Percentiles rank a stretch among this genome's conserved stretches.
Evolutionary conservation across 495 filamentous ascomycete genomes (phyloP).

Genomic region (Neurospora sp.): DNA sequence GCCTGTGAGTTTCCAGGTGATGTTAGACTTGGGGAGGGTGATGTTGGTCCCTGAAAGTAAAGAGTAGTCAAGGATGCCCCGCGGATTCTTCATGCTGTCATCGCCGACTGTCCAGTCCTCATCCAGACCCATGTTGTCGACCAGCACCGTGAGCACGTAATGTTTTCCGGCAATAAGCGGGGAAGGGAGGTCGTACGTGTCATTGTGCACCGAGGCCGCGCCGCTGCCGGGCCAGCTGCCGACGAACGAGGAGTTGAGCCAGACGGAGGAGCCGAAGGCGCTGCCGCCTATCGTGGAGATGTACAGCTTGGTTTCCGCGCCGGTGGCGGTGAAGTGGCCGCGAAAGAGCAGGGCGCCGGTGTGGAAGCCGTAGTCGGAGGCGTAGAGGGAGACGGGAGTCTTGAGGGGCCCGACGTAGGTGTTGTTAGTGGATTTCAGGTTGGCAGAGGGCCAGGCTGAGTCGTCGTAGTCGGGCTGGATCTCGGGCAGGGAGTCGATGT

Average conservation of each 20-base stretch:
- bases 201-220: conserved; percentile 32
- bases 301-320: conserved; percentile 46
- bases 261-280: conserved; percentile 48
- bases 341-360: conserved; percentile 59
- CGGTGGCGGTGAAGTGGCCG: conserved; percentile 59
- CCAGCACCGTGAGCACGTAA: conserved; percentile 58
- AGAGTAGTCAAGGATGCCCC: conserved; percentile 55
- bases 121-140: conserved; percentile 65
- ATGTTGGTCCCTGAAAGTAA: conserved; percentile 24
- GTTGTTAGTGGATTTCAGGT: conserved; percentile 49
- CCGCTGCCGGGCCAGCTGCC: conserved; percentile 49
- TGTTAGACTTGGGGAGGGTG: not conserved
- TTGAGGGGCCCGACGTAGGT: conserved; percentile 35
- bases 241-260: conserved; percentile 44
- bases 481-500: conserved; percentile 62
- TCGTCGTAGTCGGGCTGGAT: conserved; percentile 56
- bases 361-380: conserved; percentile 66
- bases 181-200: conserved; percentile 46
- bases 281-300: conserved; percentile 53
- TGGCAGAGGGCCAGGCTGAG: conserved; percentile 50
- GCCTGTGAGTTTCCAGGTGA: conserved; percentile 64
- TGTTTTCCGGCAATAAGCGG: conserved; percentile 38
- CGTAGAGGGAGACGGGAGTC: conserved; percentile 56
- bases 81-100: conserved; percentile 57
- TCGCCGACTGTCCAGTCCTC: conserved; percentile 51